phyloP scores from a whole-genome alignment of 2,329 filamentous ascomycete species.

The Biscogniauxia marginata region DNA sequence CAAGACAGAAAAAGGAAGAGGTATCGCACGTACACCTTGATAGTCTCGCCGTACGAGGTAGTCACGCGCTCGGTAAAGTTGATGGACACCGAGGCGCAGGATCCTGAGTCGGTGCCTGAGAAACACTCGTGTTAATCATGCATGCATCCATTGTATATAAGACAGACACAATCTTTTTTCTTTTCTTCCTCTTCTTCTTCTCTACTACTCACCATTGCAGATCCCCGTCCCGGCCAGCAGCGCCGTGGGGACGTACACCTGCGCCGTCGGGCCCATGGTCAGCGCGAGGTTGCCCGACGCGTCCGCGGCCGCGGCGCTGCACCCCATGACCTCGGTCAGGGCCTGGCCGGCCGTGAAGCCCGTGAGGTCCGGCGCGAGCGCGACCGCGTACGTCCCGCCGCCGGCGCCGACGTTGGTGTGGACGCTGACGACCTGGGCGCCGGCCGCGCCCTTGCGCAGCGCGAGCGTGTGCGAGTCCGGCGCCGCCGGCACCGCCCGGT shows the following conservation, averaged over 20 bases:
- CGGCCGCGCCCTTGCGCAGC: slow-evolving; percentile 42
- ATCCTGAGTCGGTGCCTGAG: slow-evolving; percentile 13
- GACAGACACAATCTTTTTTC: too few relatives aligned
- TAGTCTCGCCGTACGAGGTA: slow-evolving; percentile 44
- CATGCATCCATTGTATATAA: too few relatives aligned
- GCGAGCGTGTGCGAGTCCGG: slow-evolving; percentile 42
- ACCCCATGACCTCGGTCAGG: slow-evolving; percentile 44
- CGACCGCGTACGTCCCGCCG: slow-evolving; percentile 32
- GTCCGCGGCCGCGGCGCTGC: slow-evolving; percentile 41
- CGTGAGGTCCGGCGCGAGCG: slow-evolving; percentile 35
- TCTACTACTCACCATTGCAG: slow-evolving; percentile 12
- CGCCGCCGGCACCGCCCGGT: slow-evolving; percentile 38
- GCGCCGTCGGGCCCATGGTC: slow-evolving; percentile 39
- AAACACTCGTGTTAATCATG: background rate
- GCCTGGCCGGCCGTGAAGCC: slow-evolving; percentile 36
- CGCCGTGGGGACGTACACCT: slow-evolving; percentile 37
- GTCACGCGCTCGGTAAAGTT: slow-evolving; percentile 47
- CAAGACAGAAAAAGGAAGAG: slow-evolving; percentile 24
- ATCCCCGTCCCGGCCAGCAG: slow-evolving; percentile 10
- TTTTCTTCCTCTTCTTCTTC: slow-evolving; percentile 1
- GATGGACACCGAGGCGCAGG: slow-evolving; percentile 35
- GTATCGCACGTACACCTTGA: slow-evolving; percentile 46
- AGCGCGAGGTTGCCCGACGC: slow-evolving; percentile 43
- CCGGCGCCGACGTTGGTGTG: slow-evolving; percentile 41
- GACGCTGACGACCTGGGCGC: slow-evolving; percentile 33